Evolutionary conservation across 805 yeast species (phyloP).

Genomic region (Wickerhamomyces silvicola): DNA sequence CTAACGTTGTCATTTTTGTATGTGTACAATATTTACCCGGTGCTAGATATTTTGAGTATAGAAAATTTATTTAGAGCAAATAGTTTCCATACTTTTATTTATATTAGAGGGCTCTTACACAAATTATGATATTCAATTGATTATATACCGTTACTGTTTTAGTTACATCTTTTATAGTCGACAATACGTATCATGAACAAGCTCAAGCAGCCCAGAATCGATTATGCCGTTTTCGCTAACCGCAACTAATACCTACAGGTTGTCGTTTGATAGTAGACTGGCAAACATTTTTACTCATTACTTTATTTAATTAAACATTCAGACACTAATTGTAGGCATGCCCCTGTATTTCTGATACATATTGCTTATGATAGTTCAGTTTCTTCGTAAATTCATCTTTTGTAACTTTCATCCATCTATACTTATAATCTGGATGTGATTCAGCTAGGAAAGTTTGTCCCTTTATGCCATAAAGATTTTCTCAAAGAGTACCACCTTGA

Average conservation of each 20-base stretch:
- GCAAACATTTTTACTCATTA: conserved; percentile 16
- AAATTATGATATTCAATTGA: too few species aligned
- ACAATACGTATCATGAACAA: conserved; percentile 4
- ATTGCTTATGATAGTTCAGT: conserved; percentile 3
- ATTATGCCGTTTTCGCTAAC: conserved; percentile 26
- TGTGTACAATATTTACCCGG: too few species aligned
- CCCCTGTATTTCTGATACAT: conserved; percentile 3
- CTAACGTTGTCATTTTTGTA: too few species aligned
- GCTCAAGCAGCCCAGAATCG: conserved; percentile 13
- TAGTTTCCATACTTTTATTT: too few species aligned
- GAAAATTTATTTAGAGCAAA: too few species aligned
- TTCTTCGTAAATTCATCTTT: conserved; percentile 23
- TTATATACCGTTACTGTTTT: too few species aligned
- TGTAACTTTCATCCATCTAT: conserved; percentile 20
- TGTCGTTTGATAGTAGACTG: conserved; percentile 29
- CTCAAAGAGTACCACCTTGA: conserved; percentile 30
- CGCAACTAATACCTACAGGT: conserved; percentile 26
- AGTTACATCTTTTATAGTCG: too few species aligned
- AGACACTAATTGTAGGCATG: too few species aligned
- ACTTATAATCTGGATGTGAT: conserved; percentile 12
- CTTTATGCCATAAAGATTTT: conserved; percentile 19
- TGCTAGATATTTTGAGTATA: too few species aligned
- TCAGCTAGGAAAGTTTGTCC: conserved; percentile 14
- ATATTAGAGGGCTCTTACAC: background rate
- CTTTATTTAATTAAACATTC: too few species aligned